Base-by-base conservation (phyloP, 2,329 filamentous ascomycete genomes). In the Curvularia lunata region DNA sequence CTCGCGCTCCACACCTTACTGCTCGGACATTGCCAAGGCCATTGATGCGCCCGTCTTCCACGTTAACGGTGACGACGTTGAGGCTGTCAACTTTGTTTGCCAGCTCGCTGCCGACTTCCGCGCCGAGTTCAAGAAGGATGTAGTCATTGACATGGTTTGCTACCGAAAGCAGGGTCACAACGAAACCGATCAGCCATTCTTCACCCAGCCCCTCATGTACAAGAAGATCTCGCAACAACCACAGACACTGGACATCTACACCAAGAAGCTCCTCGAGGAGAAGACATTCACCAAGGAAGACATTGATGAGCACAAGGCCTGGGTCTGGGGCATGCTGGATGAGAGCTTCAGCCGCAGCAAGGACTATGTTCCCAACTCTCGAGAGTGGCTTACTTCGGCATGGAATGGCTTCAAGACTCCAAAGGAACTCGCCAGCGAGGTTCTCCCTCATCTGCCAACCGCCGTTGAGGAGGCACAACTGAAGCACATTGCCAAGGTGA, bases 371-470 rank as follows among this genome's bases (percentile, higher is more conserved):
- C 92, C 95, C 45, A 96, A 91, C 40, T 91, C 93, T 66, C 96
- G 97, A 82, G 95, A 99, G 81, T 99, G 95, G 95, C 88, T 97
- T 68, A 98, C 95, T 8, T 97, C 93, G 50, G 94, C 95, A 55
- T 99, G 95, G 95, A 96, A 99, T 81, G 94, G 94, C 62, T 98
- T 99, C 88, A 98, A 98, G 83, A 96, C 93, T 30, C 95, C 95
- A 72, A 98, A 97, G 84, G 95, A 99, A 80, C 84, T 99, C 63
- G 93, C 94, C 30, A 95, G 89, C 23, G 95, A 99, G 82, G 88
- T 98, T 45, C 84, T 99, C 50, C 93, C 94, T 49, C 95, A 99
- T 81, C 86, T 91, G 70, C 89, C 92, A 25, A 99, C 95, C 38
- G 91, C 88, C 48, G 88, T 98, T 43, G 88, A 91, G 62, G 75